Evolutionary conservation across 2,329 filamentous ascomycete species (phyloP), one percentile per base, ranked within the genome.

Genomic region (Tolypocladium ophioglossoides): DNA sequence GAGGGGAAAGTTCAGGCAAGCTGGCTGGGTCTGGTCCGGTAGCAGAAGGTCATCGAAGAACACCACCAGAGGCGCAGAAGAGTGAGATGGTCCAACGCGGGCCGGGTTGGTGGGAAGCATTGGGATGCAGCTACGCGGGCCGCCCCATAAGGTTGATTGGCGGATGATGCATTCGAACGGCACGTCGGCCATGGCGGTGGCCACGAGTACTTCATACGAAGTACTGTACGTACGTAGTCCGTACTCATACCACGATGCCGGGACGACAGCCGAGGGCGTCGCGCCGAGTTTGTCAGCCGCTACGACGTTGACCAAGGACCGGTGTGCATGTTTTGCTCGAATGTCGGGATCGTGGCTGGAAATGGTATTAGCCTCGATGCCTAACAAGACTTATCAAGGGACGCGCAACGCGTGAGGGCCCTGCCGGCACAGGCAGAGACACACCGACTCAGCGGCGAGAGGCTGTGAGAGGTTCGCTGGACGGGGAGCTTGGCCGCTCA

Each of bases 361-460:
- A 53, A 8, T 16, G 24, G 22, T 2, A 16, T 47, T 52, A 35
- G 50, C 12, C 38, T 51, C 38, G 47, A 20, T 53, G 51, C 54
- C 54, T 20, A 32, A 47, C 39, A 41, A 22, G 34, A 52, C 14
- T 32, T n/a, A 6, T 35, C 16, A 47, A 60, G 61, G 58, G 32
- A 50, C 34, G 32, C 46, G 62, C 59, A 62, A 52, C 61, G 55
- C 53, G 59, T 56, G 57, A 54, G 61, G 55, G 27, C 4, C 27
- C 44, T n/a, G 16, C 9, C 18, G 27, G 16, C 16, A 32, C 44
- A 20, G 20, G 44, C 24, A 60, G 61, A 64, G 67, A 68, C 64
- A 68, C 67, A 70, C 68, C 68, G 67, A 68, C 67, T 64, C 64
- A 66, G 60, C 61, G 63, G 60, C 59, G 40, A n/a, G 41, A 22